Evolutionary conservation across 306 rosid species (phyloP).

Genomic region (Corylus heterophylla): DNA sequence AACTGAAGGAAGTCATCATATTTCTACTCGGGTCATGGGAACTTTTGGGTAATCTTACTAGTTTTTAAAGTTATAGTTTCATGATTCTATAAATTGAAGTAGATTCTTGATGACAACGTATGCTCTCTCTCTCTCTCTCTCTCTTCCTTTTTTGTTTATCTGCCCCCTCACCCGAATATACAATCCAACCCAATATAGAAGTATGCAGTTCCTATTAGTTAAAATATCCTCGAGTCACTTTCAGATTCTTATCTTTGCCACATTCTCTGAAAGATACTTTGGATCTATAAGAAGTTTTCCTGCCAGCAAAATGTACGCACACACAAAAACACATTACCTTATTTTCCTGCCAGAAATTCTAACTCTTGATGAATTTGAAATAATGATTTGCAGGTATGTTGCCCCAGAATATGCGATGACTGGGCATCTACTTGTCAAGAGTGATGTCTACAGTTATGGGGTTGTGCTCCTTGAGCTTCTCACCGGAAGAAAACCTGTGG

Average conservation of each 20-base stretch:
- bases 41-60: constrained; percentile 73
- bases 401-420: constrained; percentile 99
- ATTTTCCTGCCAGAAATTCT: constrained; percentile 22
- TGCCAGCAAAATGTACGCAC: neutral
- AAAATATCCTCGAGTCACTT: neutral
- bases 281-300: neutral
- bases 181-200: neutral
- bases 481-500: constrained; percentile 90
- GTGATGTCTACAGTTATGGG: constrained; percentile 98
- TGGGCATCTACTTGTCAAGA: constrained; percentile 92
- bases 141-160: neutral
- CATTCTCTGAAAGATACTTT: neutral
- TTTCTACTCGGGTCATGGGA: constrained; percentile 96
- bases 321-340: neutral
- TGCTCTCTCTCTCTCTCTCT: neutral
- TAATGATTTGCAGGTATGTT: constrained; percentile 67
- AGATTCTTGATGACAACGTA: neutral
- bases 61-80: neutral
- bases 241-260: neutral
- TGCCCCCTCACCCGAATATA: neutral
- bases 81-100: neutral
- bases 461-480: constrained; percentile 95
- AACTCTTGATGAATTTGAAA: constrained; percentile 13
- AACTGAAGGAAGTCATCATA: constrained; percentile 79
- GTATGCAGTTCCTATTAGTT: neutral